Conservation (phyloP, 345 rosid genomes). For the Eutrema yunnanense region DNA sequence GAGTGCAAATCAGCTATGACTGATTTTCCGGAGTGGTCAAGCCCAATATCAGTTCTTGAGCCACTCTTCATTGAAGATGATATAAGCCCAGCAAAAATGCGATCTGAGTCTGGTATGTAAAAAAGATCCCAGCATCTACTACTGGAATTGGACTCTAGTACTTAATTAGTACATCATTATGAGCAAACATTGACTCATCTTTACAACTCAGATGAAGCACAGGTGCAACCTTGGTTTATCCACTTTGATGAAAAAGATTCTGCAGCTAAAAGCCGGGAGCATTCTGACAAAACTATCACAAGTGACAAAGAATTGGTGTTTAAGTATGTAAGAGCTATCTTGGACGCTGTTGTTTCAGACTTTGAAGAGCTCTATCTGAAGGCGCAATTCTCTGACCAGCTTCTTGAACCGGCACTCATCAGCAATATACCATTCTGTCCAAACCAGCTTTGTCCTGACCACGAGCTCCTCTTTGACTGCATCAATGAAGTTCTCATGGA, state of each 20-base stretch:
- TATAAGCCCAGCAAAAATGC: conserved; percentile 51
- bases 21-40: conserved; percentile 58
- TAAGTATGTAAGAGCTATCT: conserved; percentile 48
- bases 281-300: conserved; percentile 29
- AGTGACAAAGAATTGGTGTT: conserved; percentile 46
- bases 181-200: conserved; percentile 28
- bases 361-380: conserved; percentile 67
- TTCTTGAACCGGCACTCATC: conserved; percentile 56
- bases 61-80: conserved; percentile 60
- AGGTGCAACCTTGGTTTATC: conserved; percentile 53
- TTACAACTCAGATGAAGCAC: conserved; percentile 45
- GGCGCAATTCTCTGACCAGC: conserved; percentile 59
- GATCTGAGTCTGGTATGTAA: conserved; percentile 51
- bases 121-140: background rate
- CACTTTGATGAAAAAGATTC: conserved; percentile 53
- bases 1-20: conserved; percentile 38
- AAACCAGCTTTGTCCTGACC: conserved; percentile 50
- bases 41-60: conserved; percentile 94
- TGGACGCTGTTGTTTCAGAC: conserved; percentile 46
- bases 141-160: conserved; percentile 4
- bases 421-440: conserved; percentile 53
- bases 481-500: conserved; percentile 75
- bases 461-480: conserved; percentile 70
- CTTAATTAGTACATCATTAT: background rate
- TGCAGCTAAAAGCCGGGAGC: conserved; percentile 13